Conservation (phyloP, 106 monocot genomes). For the Platanthera guangdongensis region DNA sequence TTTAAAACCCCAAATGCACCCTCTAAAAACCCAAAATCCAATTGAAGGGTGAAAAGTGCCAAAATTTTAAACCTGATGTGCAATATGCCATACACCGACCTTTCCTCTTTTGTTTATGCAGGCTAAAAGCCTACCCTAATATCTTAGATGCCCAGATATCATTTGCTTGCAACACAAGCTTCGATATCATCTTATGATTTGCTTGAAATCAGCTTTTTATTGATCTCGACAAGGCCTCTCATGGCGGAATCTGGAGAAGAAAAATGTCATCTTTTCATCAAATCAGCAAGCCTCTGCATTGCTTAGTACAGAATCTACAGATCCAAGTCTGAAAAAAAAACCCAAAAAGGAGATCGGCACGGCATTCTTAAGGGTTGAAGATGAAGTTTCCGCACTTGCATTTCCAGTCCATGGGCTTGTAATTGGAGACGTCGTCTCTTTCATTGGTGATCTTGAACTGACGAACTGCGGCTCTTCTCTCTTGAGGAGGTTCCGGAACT, state of each 20-base stretch:
- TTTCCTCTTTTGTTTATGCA: neutral
- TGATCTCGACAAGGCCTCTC: conserved; percentile 1
- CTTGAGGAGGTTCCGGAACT: conserved; percentile 27
- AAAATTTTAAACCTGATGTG: too few species aligned
- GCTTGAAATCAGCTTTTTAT: neutral
- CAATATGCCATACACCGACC: too few species aligned
- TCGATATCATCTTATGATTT: neutral
- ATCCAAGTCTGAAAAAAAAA: neutral
- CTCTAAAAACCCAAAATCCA: too few species aligned
- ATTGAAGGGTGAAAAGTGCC: too few species aligned
- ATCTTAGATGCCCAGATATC: neutral
- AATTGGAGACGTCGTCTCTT: conserved; percentile 1
- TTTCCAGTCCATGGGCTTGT: conserved; percentile 14
- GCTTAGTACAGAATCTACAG: neutral
- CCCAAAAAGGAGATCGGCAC: neutral
- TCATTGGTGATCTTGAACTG: neutral
- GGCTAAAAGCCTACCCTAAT: neutral
- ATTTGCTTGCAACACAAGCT: neutral
- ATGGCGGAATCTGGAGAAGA: neutral
- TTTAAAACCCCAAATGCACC: too few species aligned
- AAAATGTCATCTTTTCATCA: neutral
- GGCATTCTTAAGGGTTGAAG: conserved; percentile 3
- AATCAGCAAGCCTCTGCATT: too few species aligned
- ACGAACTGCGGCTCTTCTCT: neutral
- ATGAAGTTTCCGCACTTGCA: conserved; percentile 11